These are phyloP conservation scores for Kwoniella dejecticola DNA, from an alignment of 768 basidiomycete species.

Conservation along the genomic window DNA sequence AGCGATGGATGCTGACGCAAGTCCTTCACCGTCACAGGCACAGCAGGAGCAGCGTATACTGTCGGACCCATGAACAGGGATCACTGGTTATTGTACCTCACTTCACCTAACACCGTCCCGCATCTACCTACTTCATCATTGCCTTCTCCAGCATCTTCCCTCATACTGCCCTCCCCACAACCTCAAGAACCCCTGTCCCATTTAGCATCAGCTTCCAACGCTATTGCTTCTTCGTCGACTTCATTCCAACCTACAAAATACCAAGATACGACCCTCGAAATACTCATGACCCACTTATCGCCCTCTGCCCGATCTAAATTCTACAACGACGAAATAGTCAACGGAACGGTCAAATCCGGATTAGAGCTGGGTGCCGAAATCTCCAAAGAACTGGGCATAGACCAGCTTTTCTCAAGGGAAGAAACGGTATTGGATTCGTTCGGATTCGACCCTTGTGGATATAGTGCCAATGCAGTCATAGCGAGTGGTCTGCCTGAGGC, in stretches of 20 bases:
- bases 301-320: slow-evolving; percentile 75
- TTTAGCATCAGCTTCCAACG: too few relatives aligned
- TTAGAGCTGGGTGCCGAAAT: slow-evolving; percentile 63
- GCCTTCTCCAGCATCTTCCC: slow-evolving; percentile 27
- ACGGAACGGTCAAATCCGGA: slow-evolving; percentile 35
- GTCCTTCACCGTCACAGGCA: slow-evolving; percentile 27
- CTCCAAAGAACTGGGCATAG: slow-evolving; percentile 74
- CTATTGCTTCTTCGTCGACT: slow-evolving; percentile 11
- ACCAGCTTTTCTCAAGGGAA: slow-evolving; percentile 74
- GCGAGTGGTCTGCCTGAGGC: slow-evolving; percentile 61
- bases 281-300: slow-evolving; percentile 91
- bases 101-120: slow-evolving; percentile 62
- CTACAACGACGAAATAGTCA: slow-evolving; percentile 34
- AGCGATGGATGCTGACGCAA: too few relatives aligned
- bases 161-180: slow-evolving; percentile 3
- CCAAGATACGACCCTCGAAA: slow-evolving; percentile 92
- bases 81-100: slow-evolving; percentile 96
- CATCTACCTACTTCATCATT: slow-evolving; percentile 41
- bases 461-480: slow-evolving; percentile 84
- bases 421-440: slow-evolving; percentile 87
- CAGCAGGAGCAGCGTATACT: slow-evolving; percentile 81
- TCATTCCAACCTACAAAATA: slow-evolving; percentile 30
- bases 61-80: slow-evolving; percentile 97
- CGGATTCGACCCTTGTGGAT: slow-evolving; percentile 92
- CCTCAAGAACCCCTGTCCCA: too few relatives aligned